Evolutionary conservation across 1,284 basidiomycete genomes (phyloP), one percentile per base, ranked within the genome.

Genomic region (Pseudozyma pruni): DNA sequence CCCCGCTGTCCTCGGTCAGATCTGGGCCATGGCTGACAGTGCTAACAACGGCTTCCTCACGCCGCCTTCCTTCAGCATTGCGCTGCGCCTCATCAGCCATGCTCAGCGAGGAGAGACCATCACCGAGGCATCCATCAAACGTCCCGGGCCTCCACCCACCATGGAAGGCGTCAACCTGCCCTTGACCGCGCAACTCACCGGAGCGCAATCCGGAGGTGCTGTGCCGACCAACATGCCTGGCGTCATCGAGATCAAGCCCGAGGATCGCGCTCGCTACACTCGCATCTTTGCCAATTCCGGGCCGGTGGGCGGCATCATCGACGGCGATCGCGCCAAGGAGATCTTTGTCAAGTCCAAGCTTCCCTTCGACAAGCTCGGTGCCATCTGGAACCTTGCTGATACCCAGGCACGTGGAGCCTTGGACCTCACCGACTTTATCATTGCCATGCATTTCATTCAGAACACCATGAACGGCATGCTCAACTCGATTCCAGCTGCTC

Each of bases 361-460:
- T 35, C 86, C 90, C 3, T 90, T 91, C 73, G 94, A 96, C 54
- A 91, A 91, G 79, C 88, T 99, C 25, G 90, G 91, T 35, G 91
- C 92, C 81, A 96, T 98, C 84, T 99, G 96, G 95, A 90, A 88
- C 72, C 88, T 99, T 32, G 92, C 95, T 17, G 96, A 99, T 83
- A 95, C 94, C 1, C 92, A 94, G 83, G 88, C 91, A 72, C 89
- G 96, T 60, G 96, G 96, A 37, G 86, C 88, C 3, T 88, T 99
- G 60, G 96, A 98, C 81, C 86, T 89, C 20, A 87, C 91, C 39
- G 96, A 99, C 84, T 99, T 98, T 81, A 90, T 91, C 69, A 89
- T 99, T 78, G 96, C 92, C 48, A 97, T 99, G 96, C 80, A 84
- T 60, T 87, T 94, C 79, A 95, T 98, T 74, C 94, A 97, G 83